Evolutionary conservation across 1,139 yeast genomes (phyloP).

Genomic region (Wickerhamiella infanticola): DNA sequence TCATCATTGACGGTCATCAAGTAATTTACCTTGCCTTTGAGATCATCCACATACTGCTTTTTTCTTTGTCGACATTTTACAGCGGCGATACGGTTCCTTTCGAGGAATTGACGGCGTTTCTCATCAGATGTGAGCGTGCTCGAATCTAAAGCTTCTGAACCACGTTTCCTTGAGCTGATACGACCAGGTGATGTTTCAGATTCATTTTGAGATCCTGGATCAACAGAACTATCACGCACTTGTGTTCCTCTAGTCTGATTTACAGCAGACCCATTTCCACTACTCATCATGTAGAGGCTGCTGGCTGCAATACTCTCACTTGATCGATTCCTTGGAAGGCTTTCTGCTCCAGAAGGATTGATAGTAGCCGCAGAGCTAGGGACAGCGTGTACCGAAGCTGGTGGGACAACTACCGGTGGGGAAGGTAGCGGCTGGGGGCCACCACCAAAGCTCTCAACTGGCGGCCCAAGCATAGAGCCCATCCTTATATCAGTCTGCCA

Average conservation of each 20-base stretch:
- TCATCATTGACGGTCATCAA: constrained; percentile 60
- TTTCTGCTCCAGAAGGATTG: too few species aligned
- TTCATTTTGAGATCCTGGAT: background rate
- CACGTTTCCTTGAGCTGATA: background rate
- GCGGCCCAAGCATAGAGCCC: background rate
- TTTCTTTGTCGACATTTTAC: constrained; percentile 90
- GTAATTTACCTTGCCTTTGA: constrained; percentile 62
- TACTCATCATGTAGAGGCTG: constrained; percentile 1
- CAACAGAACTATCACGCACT: background rate
- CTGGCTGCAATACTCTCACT: constrained; percentile 1
- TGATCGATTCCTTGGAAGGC: background rate
- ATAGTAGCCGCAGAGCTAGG: too few species aligned
- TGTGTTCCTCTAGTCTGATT: background rate
- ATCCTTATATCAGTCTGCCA: background rate
- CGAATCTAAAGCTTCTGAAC: constrained; percentile 9
- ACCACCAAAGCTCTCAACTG: background rate
- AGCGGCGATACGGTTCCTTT: constrained; percentile 88
- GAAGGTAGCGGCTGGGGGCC: background rate
- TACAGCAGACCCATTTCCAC: background rate
- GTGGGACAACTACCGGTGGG: background rate
- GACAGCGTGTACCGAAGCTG: too few species aligned
- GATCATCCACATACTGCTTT: constrained; percentile 70
- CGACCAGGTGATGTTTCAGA: constrained; percentile 3
- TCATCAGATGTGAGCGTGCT: constrained; percentile 33
- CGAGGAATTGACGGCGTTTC: constrained; percentile 68